Base-by-base conservation (phyloP, 495 filamentous ascomycete species). In the Trichoderma virens region DNA sequence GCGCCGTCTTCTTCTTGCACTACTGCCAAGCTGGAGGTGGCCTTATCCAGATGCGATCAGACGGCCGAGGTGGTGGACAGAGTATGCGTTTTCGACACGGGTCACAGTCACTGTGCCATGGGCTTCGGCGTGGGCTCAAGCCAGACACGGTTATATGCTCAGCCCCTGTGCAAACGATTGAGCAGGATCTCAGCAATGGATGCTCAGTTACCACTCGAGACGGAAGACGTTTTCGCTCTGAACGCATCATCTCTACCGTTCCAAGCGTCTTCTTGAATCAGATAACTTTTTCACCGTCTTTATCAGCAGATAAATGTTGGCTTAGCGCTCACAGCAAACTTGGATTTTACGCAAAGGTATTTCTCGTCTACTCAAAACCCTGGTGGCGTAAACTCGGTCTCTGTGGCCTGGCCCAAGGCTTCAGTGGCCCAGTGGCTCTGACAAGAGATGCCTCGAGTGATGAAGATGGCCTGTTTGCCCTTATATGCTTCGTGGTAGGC, bases 1-100 rank as follows among this genome's bases (percentile, higher is more conserved):
- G 73, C 54, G 76, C 77, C 6, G 64, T 79, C 0, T 85, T 70
- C 63, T 78, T 83, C 66, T 68, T 85, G n/a, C 74, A 79, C 56
- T 82, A 83, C 68, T 77, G 76, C 71, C 74, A 75, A 63, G 72
- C 71, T 28, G 76, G 76, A 2, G 74, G 73, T 1, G 80, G 81
- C 0, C 64, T 84, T 5, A 41, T 76, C 20, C 67, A 73, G n/a
- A 71, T 83, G 62, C 65, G 72, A 0, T 80, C 79, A 0, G 78
- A 82, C 61, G 41, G 68, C 3, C 72, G 74, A 25, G 60, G 74
- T 43, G 81, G 80, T 0, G 81, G 71, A 0, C 80, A 82, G 61
- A 71, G 80, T 62, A 70, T 81, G 30, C 70, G 80, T 0, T 74
- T 82, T 5, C 65, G 81, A 23, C 63, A 68, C 43, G 35, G 61